A percentile compares a stretch with the other conserved stretches of the same genome.
Conservation (phyloP, 2,329 filamentous ascomycete species). For the Ilyonectria mors-panacis region DNA sequence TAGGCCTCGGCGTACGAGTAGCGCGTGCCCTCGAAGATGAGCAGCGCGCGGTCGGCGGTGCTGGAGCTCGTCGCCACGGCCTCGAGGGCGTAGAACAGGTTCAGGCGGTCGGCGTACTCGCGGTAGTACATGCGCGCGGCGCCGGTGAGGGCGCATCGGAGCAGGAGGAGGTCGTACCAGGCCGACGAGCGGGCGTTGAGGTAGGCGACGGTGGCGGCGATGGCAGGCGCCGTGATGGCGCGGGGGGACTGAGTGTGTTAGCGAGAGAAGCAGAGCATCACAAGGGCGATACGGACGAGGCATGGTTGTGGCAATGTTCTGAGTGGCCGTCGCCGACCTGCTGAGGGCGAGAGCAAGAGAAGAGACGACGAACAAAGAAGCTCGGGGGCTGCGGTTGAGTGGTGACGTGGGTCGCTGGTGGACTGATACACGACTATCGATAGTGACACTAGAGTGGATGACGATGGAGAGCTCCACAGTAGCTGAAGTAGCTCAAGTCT, state of each 20-base stretch:
- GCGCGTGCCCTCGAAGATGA: slow-evolving; percentile 77
- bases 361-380: slow-evolving; percentile 5
- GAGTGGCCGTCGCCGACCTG: slow-evolving; percentile 3
- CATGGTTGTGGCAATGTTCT: slow-evolving; percentile 27
- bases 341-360: not conserved
- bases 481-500: not conserved
- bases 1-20: slow-evolving; percentile 87
- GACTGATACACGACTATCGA: slow-evolving; percentile 2
- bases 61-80: slow-evolving; percentile 68
- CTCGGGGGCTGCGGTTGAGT: not conserved
- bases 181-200: slow-evolving; percentile 80
- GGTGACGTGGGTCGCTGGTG: slow-evolving; percentile 6
- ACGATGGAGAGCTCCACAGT: not conserved
- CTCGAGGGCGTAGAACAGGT: slow-evolving; percentile 83
- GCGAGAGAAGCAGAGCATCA: too few species aligned
- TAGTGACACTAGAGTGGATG: not conserved
- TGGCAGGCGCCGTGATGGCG: slow-evolving; percentile 70
- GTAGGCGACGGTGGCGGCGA: slow-evolving; percentile 80
- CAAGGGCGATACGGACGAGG: slow-evolving; percentile 30
- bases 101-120: slow-evolving; percentile 73
- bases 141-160: slow-evolving; percentile 68
- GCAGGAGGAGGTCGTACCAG: slow-evolving; percentile 74
- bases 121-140: slow-evolving; percentile 60
- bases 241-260: slow-evolving; percentile 62
- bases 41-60: slow-evolving; percentile 68